Conservation (phyloP, 306 rosid species). For the Comarum palustre region DNA sequence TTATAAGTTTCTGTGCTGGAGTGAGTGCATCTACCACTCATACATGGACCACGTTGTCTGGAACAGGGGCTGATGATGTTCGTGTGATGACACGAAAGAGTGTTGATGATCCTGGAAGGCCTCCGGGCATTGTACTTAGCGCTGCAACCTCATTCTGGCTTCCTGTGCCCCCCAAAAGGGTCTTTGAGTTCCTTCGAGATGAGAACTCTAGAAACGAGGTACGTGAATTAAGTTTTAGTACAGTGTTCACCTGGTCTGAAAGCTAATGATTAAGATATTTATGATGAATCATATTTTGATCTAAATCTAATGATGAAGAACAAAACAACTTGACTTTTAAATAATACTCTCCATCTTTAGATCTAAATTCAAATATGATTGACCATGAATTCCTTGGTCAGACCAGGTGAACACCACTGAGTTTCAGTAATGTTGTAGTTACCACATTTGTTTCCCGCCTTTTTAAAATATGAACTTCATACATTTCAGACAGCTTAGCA, state of each 20-base stretch:
- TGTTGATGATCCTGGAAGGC: conserved; percentile 91
- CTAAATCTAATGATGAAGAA: too few relatives aligned
- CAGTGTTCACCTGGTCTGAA: too few relatives aligned
- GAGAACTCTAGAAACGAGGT: conserved; percentile 94
- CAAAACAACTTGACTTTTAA: too few relatives aligned
- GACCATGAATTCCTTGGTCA: too few relatives aligned
- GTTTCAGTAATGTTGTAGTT: background rate
- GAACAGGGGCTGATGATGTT: conserved; percentile 93
- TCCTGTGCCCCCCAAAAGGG: conserved; percentile 77
- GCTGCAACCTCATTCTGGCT: conserved; percentile 99
- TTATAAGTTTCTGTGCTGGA: conserved; percentile 88
- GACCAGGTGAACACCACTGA: too few relatives aligned
- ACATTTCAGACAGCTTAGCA: background rate
- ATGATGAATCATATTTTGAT: too few relatives aligned
- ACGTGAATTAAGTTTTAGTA: background rate
- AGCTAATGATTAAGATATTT: too few relatives aligned
- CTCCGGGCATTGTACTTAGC: conserved; percentile 88
- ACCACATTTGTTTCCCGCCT: background rate
- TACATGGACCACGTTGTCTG: conserved; percentile 87
- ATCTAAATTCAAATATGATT: too few relatives aligned
- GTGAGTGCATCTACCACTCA: conserved; percentile 96
- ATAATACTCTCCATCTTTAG: too few relatives aligned
- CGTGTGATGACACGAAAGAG: conserved; percentile 95
- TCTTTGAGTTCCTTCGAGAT: conserved; percentile 86
- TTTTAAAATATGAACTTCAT: background rate